Percentiles rank a stretch among this genome's conserved stretches.
phyloP scores from a whole-genome alignment of 768 basidiomycete species.

The Neoboletus subvelutipes region DNA sequence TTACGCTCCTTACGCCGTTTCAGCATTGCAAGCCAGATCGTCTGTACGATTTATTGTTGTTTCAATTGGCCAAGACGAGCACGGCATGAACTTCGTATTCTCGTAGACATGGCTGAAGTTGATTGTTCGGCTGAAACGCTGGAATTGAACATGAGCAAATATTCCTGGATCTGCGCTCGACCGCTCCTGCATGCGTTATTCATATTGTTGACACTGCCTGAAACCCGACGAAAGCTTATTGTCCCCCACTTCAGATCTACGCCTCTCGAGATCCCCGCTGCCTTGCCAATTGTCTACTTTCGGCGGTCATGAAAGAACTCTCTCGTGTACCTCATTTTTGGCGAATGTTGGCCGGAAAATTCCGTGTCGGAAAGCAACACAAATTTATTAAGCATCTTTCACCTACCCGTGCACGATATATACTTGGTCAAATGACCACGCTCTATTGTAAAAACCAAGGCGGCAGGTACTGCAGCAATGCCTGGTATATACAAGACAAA shows the following conservation, averaged over 20 bases:
- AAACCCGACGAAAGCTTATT: slow-evolving; percentile 11
- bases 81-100: neutral
- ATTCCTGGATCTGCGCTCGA: neutral
- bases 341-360: neutral
- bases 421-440: neutral
- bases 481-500: slow-evolving; percentile 24
- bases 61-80: slow-evolving; percentile 12
- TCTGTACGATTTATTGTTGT: slow-evolving; percentile 14
- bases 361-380: slow-evolving; percentile 1
- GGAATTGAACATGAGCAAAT: neutral
- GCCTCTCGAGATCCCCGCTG: slow-evolving; percentile 23
- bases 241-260: slow-evolving; percentile 11
- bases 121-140: slow-evolving; percentile 1
- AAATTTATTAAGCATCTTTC: slow-evolving; percentile 2
- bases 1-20: neutral
- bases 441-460: neutral
- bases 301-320: slow-evolving; percentile 9
- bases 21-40: slow-evolving; percentile 10
- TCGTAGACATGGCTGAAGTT: neutral
- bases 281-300: slow-evolving; percentile 2
- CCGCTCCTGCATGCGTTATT: neutral
- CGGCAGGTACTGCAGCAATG: slow-evolving; percentile 7
- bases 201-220: neutral
- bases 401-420: neutral
- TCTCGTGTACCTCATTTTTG: slow-evolving; percentile 1